Evolutionary conservation across 257 asterid species (phyloP).

Genomic region (Mentha longifolia): DNA sequence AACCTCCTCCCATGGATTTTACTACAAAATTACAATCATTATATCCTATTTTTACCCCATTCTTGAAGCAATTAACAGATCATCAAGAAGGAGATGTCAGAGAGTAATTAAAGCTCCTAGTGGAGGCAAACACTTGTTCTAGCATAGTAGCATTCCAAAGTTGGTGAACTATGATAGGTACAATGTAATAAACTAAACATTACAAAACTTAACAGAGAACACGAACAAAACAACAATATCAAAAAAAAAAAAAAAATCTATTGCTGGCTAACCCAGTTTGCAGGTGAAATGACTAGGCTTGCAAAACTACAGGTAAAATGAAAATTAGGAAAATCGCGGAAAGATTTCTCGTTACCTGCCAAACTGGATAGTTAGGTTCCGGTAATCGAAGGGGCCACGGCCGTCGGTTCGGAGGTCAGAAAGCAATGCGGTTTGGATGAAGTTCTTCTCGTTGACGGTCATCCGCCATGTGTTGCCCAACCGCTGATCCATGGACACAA

Average conservation of each 20-base stretch:
- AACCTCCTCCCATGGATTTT: background rate
- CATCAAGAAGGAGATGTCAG: background rate
- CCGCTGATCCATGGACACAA: constrained; percentile 71
- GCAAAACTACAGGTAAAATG: too few species aligned
- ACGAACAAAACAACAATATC: background rate
- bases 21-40: background rate
- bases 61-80: background rate
- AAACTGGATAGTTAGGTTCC: constrained; percentile 67
- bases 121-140: background rate
- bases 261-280: background rate
- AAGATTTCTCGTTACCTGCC: constrained; percentile 56
- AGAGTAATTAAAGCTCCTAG: constrained; percentile 1
- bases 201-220: background rate
- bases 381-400: constrained; percentile 85
- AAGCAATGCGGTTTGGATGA: constrained; percentile 70
- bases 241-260: background rate
- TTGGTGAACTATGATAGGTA: background rate
- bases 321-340: background rate
- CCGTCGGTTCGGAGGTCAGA: constrained; percentile 89
- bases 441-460: constrained; percentile 82
- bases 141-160: background rate
- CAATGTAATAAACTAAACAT: background rate
- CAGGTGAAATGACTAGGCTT: background rate
- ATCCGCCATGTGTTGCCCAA: constrained; percentile 66
- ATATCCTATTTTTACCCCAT: background rate